Conservation (phyloP, 163 green algal genomes). For the Prototheca cutis region DNA sequence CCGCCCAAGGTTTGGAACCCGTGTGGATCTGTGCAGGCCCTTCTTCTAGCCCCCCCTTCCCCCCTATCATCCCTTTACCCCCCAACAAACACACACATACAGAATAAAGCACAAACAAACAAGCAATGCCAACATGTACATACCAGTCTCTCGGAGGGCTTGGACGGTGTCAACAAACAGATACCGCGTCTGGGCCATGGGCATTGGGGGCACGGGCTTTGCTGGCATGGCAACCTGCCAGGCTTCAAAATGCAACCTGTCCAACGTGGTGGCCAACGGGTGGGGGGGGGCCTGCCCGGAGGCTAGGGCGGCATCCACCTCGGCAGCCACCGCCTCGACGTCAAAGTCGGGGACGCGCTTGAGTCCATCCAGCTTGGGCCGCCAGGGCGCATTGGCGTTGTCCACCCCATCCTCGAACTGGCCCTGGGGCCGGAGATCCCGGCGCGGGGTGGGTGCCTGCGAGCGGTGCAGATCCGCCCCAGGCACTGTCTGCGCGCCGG, state of each 20-base stretch:
- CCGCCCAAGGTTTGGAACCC: no score
- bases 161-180: slow-evolving; percentile 43
- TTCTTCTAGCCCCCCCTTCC: no score
- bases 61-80: no score
- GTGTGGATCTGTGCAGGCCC: no score
- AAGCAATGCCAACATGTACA: no score
- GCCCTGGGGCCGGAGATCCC: slow-evolving; percentile 38
- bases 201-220: background rate
- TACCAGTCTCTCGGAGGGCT: slow-evolving; percentile 25
- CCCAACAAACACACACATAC: no score
- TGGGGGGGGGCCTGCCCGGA: slow-evolving; percentile 6
- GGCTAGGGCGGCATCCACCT: slow-evolving; percentile 2
- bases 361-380: slow-evolving; percentile 15
- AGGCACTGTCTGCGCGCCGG: background rate
- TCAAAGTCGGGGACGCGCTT: slow-evolving; percentile 2
- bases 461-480: background rate
- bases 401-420: slow-evolving; percentile 39
- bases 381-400: slow-evolving; percentile 41
- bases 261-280: slow-evolving; percentile 32
- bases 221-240: slow-evolving; percentile 29
- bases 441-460: no score
- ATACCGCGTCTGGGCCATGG: slow-evolving; percentile 35
- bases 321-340: background rate
- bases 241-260: slow-evolving; percentile 32
- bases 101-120: no score